A percentile compares a stretch with the other conserved stretches of the same genome.
Evolutionary conservation across 1,284 basidiomycete genomes (phyloP).

Genomic region (Leccinum fallax): DNA sequence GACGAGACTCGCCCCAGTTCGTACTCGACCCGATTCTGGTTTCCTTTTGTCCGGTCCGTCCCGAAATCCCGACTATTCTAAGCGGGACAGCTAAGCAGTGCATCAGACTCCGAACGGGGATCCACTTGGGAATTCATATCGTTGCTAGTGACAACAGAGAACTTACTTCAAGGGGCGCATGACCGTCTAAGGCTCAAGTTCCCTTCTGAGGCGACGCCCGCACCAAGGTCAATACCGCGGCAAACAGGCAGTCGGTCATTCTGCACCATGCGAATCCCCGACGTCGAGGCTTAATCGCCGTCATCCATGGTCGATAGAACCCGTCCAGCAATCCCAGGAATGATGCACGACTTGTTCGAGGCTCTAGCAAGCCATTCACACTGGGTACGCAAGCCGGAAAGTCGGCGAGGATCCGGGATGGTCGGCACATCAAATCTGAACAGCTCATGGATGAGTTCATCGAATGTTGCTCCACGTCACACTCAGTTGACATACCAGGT

Average conservation of each 20-base stretch:
- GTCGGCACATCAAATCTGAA: background rate
- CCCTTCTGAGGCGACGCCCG: slow-evolving; percentile 4
- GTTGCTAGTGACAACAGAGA: slow-evolving; percentile 29
- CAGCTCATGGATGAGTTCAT: background rate
- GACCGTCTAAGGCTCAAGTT: slow-evolving; percentile 4
- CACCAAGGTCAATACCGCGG: slow-evolving; percentile 23
- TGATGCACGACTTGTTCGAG: slow-evolving; percentile 12
- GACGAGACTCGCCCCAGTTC: slow-evolving; percentile 21
- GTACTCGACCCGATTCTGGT: slow-evolving; percentile 7
- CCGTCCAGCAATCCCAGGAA: slow-evolving; percentile 5
- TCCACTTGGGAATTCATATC: slow-evolving; percentile 28
- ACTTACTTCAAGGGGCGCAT: slow-evolving; percentile 21
- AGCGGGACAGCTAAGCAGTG: slow-evolving; percentile 4
- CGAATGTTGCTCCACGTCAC: slow-evolving; percentile 1
- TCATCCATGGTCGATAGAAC: slow-evolving; percentile 11
- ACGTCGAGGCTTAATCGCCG: slow-evolving; percentile 27
- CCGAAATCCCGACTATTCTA: slow-evolving; percentile 14
- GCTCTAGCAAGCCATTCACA: slow-evolving; percentile 5
- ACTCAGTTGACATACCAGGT: slow-evolving; percentile 5
- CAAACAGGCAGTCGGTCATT: slow-evolving; percentile 6
- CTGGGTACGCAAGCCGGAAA: slow-evolving; percentile 1
- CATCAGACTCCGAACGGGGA: slow-evolving; percentile 15
- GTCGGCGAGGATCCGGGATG: slow-evolving; percentile 16
- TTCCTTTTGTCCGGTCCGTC: slow-evolving; percentile 14
- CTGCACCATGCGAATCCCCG: slow-evolving; percentile 30